Evolutionary conservation across 331 rosid species (phyloP).

Genomic region (Malus hybrid): DNA sequence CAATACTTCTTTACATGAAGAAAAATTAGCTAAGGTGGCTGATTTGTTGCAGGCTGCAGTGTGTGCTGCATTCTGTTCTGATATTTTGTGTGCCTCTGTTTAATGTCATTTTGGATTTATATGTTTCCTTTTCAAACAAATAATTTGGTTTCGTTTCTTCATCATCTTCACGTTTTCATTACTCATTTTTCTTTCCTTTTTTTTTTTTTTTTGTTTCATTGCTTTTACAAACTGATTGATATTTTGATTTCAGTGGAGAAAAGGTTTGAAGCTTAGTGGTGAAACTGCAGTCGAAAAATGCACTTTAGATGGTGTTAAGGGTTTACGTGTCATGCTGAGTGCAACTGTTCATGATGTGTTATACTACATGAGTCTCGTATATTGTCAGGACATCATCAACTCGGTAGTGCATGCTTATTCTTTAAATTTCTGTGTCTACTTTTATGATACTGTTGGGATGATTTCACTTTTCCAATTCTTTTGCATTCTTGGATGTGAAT

Average conservation of each 20-base stretch:
- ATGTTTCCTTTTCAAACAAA: background rate
- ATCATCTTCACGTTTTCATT: background rate
- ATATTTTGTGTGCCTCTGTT: background rate
- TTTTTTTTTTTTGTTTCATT: background rate
- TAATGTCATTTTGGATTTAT: background rate
- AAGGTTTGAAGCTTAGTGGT: constrained; percentile 96
- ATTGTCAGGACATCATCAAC: constrained; percentile 88
- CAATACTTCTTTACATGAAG: background rate
- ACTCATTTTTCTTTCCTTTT: background rate
- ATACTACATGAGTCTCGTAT: constrained; percentile 99
- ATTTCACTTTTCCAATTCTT: background rate
- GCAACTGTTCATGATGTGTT: constrained; percentile 97
- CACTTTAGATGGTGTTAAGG: constrained; percentile 95
- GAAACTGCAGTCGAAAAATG: constrained; percentile 85
- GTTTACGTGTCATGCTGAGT: constrained; percentile 83
- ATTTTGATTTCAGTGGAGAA: constrained; percentile 79
- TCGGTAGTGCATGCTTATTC: constrained; percentile 42
- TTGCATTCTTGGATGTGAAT: background rate
- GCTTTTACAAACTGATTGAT: background rate
- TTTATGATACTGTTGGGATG: background rate
- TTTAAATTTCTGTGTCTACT: background rate
- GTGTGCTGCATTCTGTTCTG: background rate
- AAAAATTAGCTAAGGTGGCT: background rate
- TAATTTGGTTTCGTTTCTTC: background rate
- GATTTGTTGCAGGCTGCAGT: background rate